Conservation (phyloP, 2,329 filamentous ascomycete genomes). For the Aspergillus alliaceus region DNA sequence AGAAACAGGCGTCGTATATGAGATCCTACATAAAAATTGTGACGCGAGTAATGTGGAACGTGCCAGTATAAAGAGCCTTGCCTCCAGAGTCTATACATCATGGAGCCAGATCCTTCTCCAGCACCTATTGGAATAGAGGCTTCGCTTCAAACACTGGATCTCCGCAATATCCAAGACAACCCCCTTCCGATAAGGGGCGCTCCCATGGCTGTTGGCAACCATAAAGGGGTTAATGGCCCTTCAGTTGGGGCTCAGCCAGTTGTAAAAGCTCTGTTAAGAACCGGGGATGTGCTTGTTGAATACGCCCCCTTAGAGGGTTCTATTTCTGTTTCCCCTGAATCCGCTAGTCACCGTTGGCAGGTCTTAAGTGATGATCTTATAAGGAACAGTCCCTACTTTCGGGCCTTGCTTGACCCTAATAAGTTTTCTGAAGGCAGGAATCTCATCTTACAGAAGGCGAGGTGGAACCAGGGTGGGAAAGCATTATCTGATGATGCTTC, state of each 20-base stretch:
- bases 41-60: neutral
- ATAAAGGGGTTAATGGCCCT: neutral
- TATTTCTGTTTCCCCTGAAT: constrained; percentile 6
- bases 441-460: constrained; percentile 30
- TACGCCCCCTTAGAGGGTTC: constrained; percentile 20
- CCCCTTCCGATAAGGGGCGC: neutral
- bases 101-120: constrained; percentile 28
- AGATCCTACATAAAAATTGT: neutral
- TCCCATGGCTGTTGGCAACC: neutral
- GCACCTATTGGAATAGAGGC: constrained; percentile 11
- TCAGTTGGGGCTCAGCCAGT: neutral
- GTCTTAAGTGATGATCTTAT: constrained; percentile 34
- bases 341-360: constrained; percentile 28
- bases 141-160: constrained; percentile 7
- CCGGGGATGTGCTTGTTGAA: constrained; percentile 40
- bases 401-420: constrained; percentile 39
- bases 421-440: constrained; percentile 44
- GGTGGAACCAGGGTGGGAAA: neutral
- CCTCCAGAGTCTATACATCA: constrained; percentile 1
- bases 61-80: neutral
- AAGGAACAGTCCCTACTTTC: constrained; percentile 40
- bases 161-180: neutral
- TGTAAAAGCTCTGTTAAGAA: constrained; percentile 23
- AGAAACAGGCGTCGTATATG: neutral
- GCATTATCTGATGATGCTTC: neutral